These are phyloP conservation scores for Phytophthora melonis DNA, from an alignment of 352 stramenopile genomes.

Conservation along the genomic window DNA sequence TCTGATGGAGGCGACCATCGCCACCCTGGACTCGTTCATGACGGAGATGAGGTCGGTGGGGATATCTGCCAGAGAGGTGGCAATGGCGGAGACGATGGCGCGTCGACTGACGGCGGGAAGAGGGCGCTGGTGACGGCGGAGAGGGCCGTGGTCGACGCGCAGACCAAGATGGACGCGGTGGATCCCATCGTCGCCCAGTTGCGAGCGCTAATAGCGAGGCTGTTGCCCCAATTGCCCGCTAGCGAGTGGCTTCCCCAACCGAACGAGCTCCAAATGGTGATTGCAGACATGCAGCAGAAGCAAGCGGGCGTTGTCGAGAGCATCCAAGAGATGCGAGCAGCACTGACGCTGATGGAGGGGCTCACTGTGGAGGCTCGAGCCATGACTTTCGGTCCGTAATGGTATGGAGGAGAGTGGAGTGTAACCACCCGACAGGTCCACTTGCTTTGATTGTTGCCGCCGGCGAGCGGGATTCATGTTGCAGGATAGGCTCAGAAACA, in stretches of 20 bases:
- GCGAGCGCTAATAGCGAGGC: not conserved
- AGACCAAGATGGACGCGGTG: slow-evolving; percentile 3
- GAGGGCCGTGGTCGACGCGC: not conserved
- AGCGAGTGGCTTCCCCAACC: not conserved
- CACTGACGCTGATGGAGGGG: not conserved
- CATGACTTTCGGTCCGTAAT: slow-evolving; percentile 1
- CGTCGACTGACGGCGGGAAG: not conserved
- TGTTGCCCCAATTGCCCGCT: not conserved
- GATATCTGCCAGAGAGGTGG: not conserved
- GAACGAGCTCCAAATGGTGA: not conserved
- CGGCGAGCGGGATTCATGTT: no score
- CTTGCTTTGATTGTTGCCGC: no score
- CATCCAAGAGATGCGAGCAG: not conserved
- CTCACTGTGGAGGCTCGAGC: slow-evolving; percentile 2
- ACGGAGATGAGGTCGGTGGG: slow-evolving; percentile 2
- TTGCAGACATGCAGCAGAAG: not conserved
- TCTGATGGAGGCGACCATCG: slow-evolving; percentile 8
- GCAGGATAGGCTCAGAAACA: no score
- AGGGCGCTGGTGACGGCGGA: not conserved
- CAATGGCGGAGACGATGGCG: slow-evolving; percentile 3
- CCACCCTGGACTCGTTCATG: slow-evolving; percentile 1
- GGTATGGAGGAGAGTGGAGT: not conserved
- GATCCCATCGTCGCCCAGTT: not conserved
- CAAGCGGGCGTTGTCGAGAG: not conserved
- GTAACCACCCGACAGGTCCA: not conserved